Base-by-base conservation (phyloP, 441 rosid species). In the Populus hybrid region DNA sequence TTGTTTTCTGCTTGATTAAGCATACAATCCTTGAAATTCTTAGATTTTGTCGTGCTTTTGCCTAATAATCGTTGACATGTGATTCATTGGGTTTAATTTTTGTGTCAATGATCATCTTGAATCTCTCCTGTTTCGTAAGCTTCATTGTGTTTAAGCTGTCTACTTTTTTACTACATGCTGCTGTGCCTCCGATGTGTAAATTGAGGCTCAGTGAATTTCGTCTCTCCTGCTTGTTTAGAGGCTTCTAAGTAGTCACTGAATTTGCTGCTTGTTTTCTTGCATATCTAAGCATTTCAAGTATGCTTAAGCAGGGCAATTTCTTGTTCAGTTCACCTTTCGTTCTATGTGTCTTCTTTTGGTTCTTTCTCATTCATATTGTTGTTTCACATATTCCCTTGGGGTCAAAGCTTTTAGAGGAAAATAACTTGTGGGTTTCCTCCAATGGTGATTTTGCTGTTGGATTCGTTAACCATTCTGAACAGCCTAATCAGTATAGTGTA, bases 371-470 rank as follows among this genome's bases (percentile, higher is more conserved):
- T 67, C 84, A 69, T 26, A 77, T 59, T 12, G 93, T 76, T 10
- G 76, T 77, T 81, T 86, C 97, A 12, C 84, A 90, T 76, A 84
- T 94, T 84, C 86, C 86, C 8, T 42, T 94, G 64, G 94, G 95
- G 61, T 86, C 97, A 35, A 91, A 80, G 78, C 88, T 92, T n/a
- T 86, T 85, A 5, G 87, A 77, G 61, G 92, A 87, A 73, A 84
- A 82, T 70, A 83, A 78, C 70, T 81, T 76, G 3, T 94, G 98
- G 98, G 88, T 85, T 54, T 94, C 98, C 35, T 78, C 90, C 42
- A 84, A 84, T 76, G 91, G 91, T 69, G 86, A 89, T 86, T 94
- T 86, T 79, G 94, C 93, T 0, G 35, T 94, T 69, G 93, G 95
- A 26, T 91, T 92, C 85, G 88, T 85, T 76, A 84, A 70, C 73